Evolutionary conservation across 306 rosid genomes (phyloP).

Genomic region (Trifolium pratense): DNA sequence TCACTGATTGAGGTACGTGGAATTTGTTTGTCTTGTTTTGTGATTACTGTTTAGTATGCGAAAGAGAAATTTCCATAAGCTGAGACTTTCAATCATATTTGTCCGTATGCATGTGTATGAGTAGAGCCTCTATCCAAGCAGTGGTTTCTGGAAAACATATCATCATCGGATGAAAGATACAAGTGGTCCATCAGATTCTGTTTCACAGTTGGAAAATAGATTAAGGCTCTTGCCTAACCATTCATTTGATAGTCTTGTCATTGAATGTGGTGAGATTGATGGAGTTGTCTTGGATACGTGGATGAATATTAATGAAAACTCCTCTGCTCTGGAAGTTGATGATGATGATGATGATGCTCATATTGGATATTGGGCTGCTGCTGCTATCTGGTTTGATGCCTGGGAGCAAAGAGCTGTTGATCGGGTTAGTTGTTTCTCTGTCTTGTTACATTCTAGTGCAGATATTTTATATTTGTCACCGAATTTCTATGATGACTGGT

Average conservation of each 20-base stretch:
- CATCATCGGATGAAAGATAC: constrained; percentile 59
- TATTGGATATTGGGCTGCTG: constrained; percentile 91
- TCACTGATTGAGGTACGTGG: constrained; percentile 76
- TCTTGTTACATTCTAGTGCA: constrained; percentile 23
- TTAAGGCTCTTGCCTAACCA: constrained; percentile 59
- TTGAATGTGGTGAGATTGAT: constrained; percentile 89
- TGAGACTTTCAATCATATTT: constrained; percentile 48
- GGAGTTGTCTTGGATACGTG: constrained; percentile 87
- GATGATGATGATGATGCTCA: constrained; percentile 56
- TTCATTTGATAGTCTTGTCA: constrained; percentile 55
- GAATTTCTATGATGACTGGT: too few species aligned
- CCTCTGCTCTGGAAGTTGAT: constrained; percentile 56
- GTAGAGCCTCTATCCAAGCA: constrained; percentile 93
- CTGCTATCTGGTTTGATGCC: constrained; percentile 85
- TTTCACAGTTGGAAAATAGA: constrained; percentile 52
- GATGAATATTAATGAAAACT: constrained; percentile 61
- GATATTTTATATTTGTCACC: constrained; percentile 22
- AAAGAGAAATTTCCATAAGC: constrained; percentile 41
- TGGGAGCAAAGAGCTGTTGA: constrained; percentile 90
- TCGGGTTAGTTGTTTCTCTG: constrained; percentile 73
- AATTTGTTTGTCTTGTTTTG: constrained; percentile 43
- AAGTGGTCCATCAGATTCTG: constrained; percentile 58
- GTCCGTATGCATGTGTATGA: constrained; percentile 46
- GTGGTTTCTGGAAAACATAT: constrained; percentile 90
- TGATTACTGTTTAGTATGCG: constrained; percentile 40